A percentile compares a stretch with the other conserved stretches of the same genome.
phyloP scores from a whole-genome alignment of 2,329 filamentous ascomycete species.

The Epichloe sp. region DNA sequence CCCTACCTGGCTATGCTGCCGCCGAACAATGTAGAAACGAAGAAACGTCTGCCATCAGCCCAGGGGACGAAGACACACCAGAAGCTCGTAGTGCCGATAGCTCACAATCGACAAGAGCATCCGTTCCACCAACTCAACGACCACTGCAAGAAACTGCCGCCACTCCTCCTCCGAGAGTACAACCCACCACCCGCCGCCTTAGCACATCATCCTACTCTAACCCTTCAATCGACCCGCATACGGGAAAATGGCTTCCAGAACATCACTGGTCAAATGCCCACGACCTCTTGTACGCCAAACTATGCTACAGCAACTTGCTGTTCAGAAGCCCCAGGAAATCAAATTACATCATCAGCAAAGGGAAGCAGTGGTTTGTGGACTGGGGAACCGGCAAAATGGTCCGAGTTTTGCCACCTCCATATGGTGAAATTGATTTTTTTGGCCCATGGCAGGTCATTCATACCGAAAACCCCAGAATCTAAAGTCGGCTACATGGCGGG shows the following conservation, averaged over 20 bases:
- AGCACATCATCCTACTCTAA: conserved; percentile 34
- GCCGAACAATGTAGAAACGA: conserved; percentile 1
- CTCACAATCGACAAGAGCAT: neutral
- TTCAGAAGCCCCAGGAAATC: conserved; percentile 44
- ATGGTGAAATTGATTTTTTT: conserved; percentile 36
- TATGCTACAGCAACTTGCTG: conserved; percentile 45
- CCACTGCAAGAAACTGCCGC: conserved; percentile 6
- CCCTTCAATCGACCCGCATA: conserved; percentile 30
- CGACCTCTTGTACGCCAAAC: conserved; percentile 45
- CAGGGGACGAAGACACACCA: neutral
- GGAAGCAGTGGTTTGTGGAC: conserved; percentile 46
- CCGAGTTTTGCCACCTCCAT: conserved; percentile 38
- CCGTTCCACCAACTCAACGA: conserved; percentile 5
- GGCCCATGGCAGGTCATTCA: conserved; percentile 37
- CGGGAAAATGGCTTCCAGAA: conserved; percentile 43
- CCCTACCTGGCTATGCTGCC: conserved; percentile 8
- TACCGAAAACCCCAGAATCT: conserved; percentile 35
- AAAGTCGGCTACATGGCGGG: conserved; percentile 3
- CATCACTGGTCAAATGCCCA: conserved; percentile 42
- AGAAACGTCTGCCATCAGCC: neutral
- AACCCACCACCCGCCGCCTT: conserved; percentile 22
- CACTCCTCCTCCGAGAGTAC: conserved; percentile 16
- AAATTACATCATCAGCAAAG: conserved; percentile 42
- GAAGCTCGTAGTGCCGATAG: conserved; percentile 3
- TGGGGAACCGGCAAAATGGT: conserved; percentile 44